Conservation (phyloP, 73 alveolate genomes). For the Uronychia binucleata region DNA sequence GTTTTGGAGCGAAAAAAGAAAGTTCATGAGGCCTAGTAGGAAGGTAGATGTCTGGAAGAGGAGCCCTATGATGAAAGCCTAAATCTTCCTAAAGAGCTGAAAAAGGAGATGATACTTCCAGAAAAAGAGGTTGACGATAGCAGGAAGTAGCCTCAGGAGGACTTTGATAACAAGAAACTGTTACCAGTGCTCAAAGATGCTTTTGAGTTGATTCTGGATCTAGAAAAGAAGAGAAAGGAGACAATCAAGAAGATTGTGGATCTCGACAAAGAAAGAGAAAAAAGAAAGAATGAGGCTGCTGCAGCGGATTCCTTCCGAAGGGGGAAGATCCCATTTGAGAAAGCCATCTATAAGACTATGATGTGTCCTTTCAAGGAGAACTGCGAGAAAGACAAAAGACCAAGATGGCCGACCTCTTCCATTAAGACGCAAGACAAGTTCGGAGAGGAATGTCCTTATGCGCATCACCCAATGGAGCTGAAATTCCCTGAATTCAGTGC, state of each 20-base stretch:
- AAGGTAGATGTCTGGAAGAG: too few species aligned
- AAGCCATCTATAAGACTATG: slow-evolving; percentile 52
- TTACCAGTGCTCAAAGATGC: slow-evolving; percentile 23
- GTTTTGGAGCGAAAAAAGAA: too few species aligned
- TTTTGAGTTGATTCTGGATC: slow-evolving; percentile 7
- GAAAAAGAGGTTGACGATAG: slow-evolving; percentile 9
- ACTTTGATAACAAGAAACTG: slow-evolving; percentile 36
- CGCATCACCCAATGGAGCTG: slow-evolving; percentile 73
- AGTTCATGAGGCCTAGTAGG: too few species aligned
- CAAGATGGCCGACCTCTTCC: slow-evolving; percentile 67
- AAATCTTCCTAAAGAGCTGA: too few species aligned
- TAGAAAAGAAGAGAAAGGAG: slow-evolving; percentile 26
- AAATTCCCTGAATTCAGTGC: slow-evolving; percentile 46
- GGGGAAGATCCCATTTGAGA: too few species aligned
- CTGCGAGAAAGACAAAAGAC: slow-evolving; percentile 61
- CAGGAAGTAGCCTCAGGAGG: slow-evolving; percentile 41
- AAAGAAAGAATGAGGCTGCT: not conserved
- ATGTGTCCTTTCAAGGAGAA: slow-evolving; percentile 85
- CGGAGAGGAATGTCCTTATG: slow-evolving; percentile 73
- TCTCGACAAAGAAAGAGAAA: not conserved
- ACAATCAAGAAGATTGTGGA: not conserved
- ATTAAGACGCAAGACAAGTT: slow-evolving; percentile 22
- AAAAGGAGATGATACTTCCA: too few species aligned
- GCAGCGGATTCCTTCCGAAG: not conserved
- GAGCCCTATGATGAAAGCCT: not conserved